Evolutionary conservation across 2,329 filamentous ascomycete genomes (phyloP).

Genomic region (Bimuria novae-zelandiae): DNA sequence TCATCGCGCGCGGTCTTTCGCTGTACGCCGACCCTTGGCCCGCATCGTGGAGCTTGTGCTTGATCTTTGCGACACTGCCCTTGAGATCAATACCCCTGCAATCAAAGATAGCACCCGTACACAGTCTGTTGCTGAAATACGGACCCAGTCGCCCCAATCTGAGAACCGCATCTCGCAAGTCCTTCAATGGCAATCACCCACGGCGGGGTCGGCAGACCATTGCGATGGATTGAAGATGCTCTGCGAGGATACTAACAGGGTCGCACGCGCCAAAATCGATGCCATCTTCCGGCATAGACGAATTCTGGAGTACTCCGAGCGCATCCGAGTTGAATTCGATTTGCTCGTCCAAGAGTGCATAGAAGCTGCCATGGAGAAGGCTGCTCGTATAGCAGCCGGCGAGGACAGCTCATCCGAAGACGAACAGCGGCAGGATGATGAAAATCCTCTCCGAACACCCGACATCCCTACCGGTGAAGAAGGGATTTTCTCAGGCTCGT

Average conservation of each 20-base stretch:
- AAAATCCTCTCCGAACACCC: conserved; percentile 52
- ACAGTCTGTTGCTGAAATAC: conserved; percentile 73
- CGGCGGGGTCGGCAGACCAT: conserved; percentile 86
- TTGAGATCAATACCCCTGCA: conserved; percentile 92
- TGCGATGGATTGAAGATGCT: conserved; percentile 86
- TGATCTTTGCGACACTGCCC: conserved; percentile 91
- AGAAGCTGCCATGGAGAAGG: conserved; percentile 86
- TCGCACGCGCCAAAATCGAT: conserved; percentile 87
- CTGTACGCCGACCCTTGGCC: conserved; percentile 83
- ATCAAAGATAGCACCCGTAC: conserved; percentile 78
- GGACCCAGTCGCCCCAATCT: conserved; percentile 93
- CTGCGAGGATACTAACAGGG: conserved; percentile 86
- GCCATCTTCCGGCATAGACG: conserved; percentile 87
- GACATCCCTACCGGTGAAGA: conserved; percentile 55
- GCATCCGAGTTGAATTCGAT: conserved; percentile 92
- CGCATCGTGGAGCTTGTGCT: conserved; percentile 93
- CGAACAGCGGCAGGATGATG: conserved; percentile 51
- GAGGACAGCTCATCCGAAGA: conserved; percentile 76
- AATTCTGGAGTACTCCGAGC: conserved; percentile 94
- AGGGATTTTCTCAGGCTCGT: conserved; percentile 63
- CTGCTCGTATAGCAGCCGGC: conserved; percentile 83
- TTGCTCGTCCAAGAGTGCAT: conserved; percentile 95
- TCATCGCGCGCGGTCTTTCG: conserved; percentile 82
- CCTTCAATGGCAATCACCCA: conserved; percentile 93
- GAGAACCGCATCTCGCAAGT: conserved; percentile 95